These are phyloP conservation scores for Neurospora crassa DNA, from an alignment of 2,329 filamentous ascomycete genomes.

Conservation along the genomic window DNA sequence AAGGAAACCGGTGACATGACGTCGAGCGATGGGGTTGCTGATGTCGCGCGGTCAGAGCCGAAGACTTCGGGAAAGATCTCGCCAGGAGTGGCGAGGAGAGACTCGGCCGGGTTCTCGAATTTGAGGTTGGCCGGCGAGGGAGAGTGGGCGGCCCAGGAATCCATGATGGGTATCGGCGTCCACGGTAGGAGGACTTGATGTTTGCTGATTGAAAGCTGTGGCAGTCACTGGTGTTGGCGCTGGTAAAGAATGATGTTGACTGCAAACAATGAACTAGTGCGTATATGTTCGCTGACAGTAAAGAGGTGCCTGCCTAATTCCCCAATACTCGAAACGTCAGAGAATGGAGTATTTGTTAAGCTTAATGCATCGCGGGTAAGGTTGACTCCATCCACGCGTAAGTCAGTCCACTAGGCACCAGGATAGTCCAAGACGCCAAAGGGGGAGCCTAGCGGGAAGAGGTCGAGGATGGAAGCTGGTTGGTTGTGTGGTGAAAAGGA, in stretches of 20 bases:
- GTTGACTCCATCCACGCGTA: slow-evolving; percentile 15
- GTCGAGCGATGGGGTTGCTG: slow-evolving; percentile 26
- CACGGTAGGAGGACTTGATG: slow-evolving; percentile 19
- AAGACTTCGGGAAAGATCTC: slow-evolving; percentile 43
- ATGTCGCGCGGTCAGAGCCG: slow-evolving; percentile 20
- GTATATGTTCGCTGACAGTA: slow-evolving; percentile 19
- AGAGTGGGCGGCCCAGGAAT: slow-evolving; percentile 29
- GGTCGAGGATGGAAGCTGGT: neutral
- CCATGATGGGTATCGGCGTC: slow-evolving; percentile 25
- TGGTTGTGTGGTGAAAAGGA: slow-evolving; percentile 16
- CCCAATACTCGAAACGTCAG: slow-evolving; percentile 27
- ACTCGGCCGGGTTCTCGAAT: slow-evolving; percentile 44
- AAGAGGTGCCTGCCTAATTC: slow-evolving; percentile 29
- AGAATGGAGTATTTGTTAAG: slow-evolving; percentile 9
- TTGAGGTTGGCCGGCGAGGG: slow-evolving; percentile 34
- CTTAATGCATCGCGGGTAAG: slow-evolving; percentile 16
- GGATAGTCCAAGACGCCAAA: neutral
- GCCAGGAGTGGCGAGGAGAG: slow-evolving; percentile 40
- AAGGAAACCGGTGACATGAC: slow-evolving; percentile 39
- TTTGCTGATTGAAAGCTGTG: slow-evolving; percentile 7
- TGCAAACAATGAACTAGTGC: slow-evolving; percentile 3
- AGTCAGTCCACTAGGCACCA: slow-evolving; percentile 7
- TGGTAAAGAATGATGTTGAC: neutral
- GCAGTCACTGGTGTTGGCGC: slow-evolving; percentile 1
- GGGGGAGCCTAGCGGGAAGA: neutral